Conservation (phyloP, 2,329 filamentous ascomycete species). For the Calonectria pauciramosa region DNA sequence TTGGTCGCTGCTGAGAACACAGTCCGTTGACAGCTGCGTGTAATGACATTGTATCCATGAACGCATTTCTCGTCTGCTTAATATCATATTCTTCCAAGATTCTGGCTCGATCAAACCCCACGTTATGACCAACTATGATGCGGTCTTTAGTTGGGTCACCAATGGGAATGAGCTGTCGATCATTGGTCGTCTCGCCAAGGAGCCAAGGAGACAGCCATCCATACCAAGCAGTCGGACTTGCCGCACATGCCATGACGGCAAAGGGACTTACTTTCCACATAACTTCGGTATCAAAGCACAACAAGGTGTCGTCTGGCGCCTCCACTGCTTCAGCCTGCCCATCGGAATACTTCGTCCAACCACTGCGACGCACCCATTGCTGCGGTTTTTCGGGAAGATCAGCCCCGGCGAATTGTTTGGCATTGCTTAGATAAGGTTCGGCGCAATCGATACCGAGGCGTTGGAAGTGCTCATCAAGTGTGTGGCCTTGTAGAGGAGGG, state of each 20-base stretch:
- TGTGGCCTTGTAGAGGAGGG: slow-evolving; percentile 81
- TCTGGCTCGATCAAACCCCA: slow-evolving; percentile 93
- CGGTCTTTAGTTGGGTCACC: slow-evolving; percentile 81
- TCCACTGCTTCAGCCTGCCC: slow-evolving; percentile 79
- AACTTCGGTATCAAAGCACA: slow-evolving; percentile 97
- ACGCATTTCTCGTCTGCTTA: slow-evolving; percentile 85
- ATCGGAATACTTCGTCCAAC: slow-evolving; percentile 95
- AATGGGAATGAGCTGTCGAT: slow-evolving; percentile 87
- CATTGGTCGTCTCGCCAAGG: slow-evolving; percentile 81
- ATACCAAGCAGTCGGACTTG: slow-evolving; percentile 93
- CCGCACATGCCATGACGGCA: slow-evolving; percentile 97
- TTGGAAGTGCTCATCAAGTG: slow-evolving; percentile 94
- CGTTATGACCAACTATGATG: slow-evolving; percentile 92
- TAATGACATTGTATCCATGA: slow-evolving; percentile 97
- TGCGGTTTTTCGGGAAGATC: slow-evolving; percentile 71
- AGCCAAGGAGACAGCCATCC: slow-evolving; percentile 98
- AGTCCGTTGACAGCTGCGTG: slow-evolving; percentile 99
- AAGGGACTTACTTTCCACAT: slow-evolving; percentile 95
- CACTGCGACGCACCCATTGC: slow-evolving; percentile 83
- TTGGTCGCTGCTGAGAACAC: slow-evolving; percentile 96
- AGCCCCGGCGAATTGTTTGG: slow-evolving; percentile 79
- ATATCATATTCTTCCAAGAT: slow-evolving; percentile 91
- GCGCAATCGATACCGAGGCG: slow-evolving; percentile 88
- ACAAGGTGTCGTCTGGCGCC: slow-evolving; percentile 82
- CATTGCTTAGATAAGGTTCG: slow-evolving; percentile 83